Base-by-base conservation (phyloP, 1,284 basidiomycete genomes). In the Lentinus polychrous region DNA sequence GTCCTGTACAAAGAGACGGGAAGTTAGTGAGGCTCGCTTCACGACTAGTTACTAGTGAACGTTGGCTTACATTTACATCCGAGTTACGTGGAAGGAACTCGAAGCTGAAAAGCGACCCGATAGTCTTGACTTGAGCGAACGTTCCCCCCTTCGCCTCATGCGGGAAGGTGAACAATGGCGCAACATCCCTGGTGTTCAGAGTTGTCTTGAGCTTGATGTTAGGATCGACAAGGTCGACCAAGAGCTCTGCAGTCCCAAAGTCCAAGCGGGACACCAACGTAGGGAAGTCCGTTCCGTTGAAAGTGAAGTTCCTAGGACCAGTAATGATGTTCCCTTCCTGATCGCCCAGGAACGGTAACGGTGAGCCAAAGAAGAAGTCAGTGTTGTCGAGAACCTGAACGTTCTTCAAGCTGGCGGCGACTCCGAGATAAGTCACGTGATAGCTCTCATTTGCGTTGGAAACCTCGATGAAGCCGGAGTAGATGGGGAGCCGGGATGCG, bases 381-480 rank as follows among this genome's bases (percentile, higher is more conserved):
- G 74, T 75, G 56, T 70, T 69, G 56, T 81, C 78, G 35, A 80
- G 52, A 42, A 79, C 68, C 35, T 70, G 66, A 45, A 72, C 71
- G 55, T 76, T 62, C 55, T 70, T 74, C 47, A 79, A 62, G 8
- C 70, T 63, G 1, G 70, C 75, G 10, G 65, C 72, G 8, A 75
- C 58, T 4, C 77, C 76, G 33, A 79, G 60, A 56, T 80, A 81
- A 0, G 74, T 65, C 15, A 76, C 75, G 46, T 78, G 75, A 42
- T 68, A 63, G 12, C 54, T 64, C 49, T 79, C 75, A 1, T 60
- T 53, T 3, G 57, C 67, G 49, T 66, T 73, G 11, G 66, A 60
- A 45, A 79, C 66, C 50, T 78, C 62, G 53, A 83, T 75, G 66
- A 75, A 80, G 3, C 80, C 81, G 37, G 77, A 78, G 66, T 72